Evolutionary conservation across 257 asterid genomes (phyloP), one percentile per base, ranked within the genome.

Genomic region (Lycium ferocissimum): DNA sequence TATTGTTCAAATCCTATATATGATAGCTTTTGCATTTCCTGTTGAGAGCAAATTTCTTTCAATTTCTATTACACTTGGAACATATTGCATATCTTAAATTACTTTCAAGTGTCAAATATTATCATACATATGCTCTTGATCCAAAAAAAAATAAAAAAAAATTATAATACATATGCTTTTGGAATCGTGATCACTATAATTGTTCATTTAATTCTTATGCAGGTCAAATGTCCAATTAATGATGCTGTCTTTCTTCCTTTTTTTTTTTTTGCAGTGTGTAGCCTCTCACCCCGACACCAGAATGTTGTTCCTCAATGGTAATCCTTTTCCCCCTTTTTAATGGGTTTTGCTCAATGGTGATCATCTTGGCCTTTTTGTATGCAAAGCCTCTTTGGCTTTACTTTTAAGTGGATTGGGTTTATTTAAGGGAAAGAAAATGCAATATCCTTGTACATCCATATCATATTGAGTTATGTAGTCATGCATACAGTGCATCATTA

Each of bases 251-350:
- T 51, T 78, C 65, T 15, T 78, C 33, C 47, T 12, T 8, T 53
- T 78, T 78, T 7, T 26, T 3, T 40, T 26, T 78, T 88, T 90
- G 91, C 97, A 96, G 99, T 94, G 98, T 83, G 98, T 96, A 88
- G 99, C 99, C 81, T 95, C 98, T 72, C 99, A 96, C 90, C 93
- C 95, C 0, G 95, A 94, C 87, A 96, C 99, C 45, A 92, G 98
- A 92, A 93, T 90, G 95, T 85, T 89, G 81, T 96, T 96, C 92
- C 96, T 96, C 81, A 92, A 92, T 83, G 99, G 99, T 95, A 94
- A 56, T 58, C 63, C 45, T 82, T 59, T 38, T 5, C 6, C 9
- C 3, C 8, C 45, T 35, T 61, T 67, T 47, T 63, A 18, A 53
- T 11, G 58, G 40, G 49, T 54, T 20, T 57, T 59, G 11, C 5